phyloP scores from a whole-genome alignment of 495 filamentous ascomycete genomes.

The Clohesyomyces aquaticus region DNA sequence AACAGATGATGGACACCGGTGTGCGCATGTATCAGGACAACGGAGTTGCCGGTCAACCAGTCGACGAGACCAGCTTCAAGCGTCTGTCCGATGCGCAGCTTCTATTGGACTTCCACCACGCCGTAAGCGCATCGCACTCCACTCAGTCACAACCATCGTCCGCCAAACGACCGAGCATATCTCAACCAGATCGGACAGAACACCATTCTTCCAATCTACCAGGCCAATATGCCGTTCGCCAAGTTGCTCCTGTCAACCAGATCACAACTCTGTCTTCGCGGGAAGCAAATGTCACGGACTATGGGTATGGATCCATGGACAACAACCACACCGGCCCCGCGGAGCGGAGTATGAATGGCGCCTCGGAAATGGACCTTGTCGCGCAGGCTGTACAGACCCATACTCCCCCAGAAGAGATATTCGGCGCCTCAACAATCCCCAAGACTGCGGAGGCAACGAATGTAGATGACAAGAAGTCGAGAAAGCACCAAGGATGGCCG shows the following conservation, averaged over 20 bases:
- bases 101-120: slow-evolving; percentile 32
- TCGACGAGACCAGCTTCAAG: slow-evolving; percentile 25
- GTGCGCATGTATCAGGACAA: slow-evolving; percentile 33
- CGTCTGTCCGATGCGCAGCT: slow-evolving; percentile 37
- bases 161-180: slow-evolving; percentile 21
- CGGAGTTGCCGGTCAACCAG: slow-evolving; percentile 1
- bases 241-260: background rate
- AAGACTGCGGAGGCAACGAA: slow-evolving; percentile 9
- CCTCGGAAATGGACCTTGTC: background rate
- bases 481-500: slow-evolving; percentile 46
- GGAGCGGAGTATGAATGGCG: background rate
- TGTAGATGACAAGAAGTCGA: slow-evolving; percentile 36
- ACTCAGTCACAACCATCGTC: slow-evolving; percentile 1
- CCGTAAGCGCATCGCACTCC: slow-evolving; percentile 11
- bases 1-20: slow-evolving; percentile 40
- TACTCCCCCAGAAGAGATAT: slow-evolving; percentile 41
- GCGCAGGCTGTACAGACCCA: slow-evolving; percentile 35
- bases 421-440: background rate
- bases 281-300: too few species aligned
- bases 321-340: background rate
- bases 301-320: background rate
- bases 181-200: slow-evolving; percentile 1
- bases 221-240: background rate
- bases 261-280: too few species aligned
- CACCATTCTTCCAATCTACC: slow-evolving; percentile 3